phyloP scores from a whole-genome alignment of 768 basidiomycete genomes.

The Pleurotus tuber-regium region DNA sequence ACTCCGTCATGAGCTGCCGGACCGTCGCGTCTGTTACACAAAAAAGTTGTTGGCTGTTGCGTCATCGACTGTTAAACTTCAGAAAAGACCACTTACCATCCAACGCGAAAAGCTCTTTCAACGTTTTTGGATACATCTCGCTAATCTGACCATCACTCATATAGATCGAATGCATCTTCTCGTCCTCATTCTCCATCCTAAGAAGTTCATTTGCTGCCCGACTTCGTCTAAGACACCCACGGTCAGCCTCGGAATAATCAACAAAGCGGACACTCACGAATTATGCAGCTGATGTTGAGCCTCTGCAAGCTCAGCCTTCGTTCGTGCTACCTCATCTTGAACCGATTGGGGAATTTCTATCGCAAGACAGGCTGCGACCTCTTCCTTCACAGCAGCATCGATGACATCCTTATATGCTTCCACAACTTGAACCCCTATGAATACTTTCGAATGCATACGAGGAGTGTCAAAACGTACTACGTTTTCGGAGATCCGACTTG shows the following conservation, averaged over 20 bases:
- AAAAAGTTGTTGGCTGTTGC: not conserved
- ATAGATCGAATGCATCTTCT: slow-evolving; percentile 44
- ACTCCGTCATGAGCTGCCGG: slow-evolving; percentile 35
- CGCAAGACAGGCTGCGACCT: slow-evolving; percentile 47
- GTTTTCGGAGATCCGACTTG: slow-evolving; percentile 39
- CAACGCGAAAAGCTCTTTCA: slow-evolving; percentile 42
- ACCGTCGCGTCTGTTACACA: slow-evolving; percentile 26
- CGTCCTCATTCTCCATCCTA: slow-evolving; percentile 38
- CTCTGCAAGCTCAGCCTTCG: slow-evolving; percentile 43
- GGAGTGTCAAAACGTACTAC: slow-evolving; percentile 32
- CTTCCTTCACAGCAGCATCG: slow-evolving; percentile 46
- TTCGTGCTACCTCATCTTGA: slow-evolving; percentile 45
- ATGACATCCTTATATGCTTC: slow-evolving; percentile 45
- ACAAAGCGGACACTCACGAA: slow-evolving; percentile 39
- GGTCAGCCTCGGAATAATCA: not conserved
- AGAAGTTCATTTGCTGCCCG: slow-evolving; percentile 51
- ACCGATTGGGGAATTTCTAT: slow-evolving; percentile 43
- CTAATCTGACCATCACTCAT: slow-evolving; percentile 47
- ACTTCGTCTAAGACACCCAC: slow-evolving; percentile 43
- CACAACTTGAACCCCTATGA: slow-evolving; percentile 34
- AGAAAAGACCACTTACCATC: not conserved
- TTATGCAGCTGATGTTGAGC: slow-evolving; percentile 50
- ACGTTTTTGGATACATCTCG: slow-evolving; percentile 46
- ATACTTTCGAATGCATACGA: not conserved
- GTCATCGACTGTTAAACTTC: not conserved